Evolutionary conservation across 2,329 filamentous ascomycete species (phyloP), one percentile per base, ranked within the genome.

Genomic region (Alternaria panax): DNA sequence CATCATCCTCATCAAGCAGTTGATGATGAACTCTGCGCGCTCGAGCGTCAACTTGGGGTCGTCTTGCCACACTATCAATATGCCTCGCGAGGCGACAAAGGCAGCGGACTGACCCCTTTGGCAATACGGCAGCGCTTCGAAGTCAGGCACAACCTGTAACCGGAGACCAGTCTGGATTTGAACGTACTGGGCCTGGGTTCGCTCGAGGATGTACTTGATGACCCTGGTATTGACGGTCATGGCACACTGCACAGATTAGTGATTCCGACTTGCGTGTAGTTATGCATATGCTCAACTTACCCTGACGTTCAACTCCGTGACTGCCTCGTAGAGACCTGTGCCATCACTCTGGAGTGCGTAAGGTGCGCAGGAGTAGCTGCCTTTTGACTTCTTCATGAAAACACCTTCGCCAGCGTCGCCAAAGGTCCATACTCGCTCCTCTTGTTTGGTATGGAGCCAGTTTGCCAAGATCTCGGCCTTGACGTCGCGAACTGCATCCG

Each of bases 21-120:
- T 85, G 76, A 94, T 90, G 60, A 94, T 92, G 32, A 84, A 83
- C 71, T 88, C 88, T 43, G 90, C 91, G 55, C 91, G 84, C 55
- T 86, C 80, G 5, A 93, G 82, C 8, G 94, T 80, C 70, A 92
- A 87, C 56, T 89, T 82, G 0, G 91, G 86, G 57, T 93, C 90
- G 66, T 94, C 91, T 66, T 94, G 91, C 92, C 92, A 95, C 1
- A 94, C 90, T 1, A 94, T 81, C 1, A 95, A 80, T 5, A 93
- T 81, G 5, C 87, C 86, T 62, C 91, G 88, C 0, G 86, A 86
- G 2, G 90, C 88, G 41, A 94, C 84, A 73, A 94, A 93, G 7
- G 92, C 91, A 12, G 91, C 91, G 65, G 90, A 93, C 73, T 94
- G 91, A 74, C 92, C 87, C 75, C 92, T 93, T 59, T 91, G 85